Evolutionary conservation across 2,329 filamentous ascomycete genomes (phyloP).

Genomic region (Phyllosticta citriasiana): DNA sequence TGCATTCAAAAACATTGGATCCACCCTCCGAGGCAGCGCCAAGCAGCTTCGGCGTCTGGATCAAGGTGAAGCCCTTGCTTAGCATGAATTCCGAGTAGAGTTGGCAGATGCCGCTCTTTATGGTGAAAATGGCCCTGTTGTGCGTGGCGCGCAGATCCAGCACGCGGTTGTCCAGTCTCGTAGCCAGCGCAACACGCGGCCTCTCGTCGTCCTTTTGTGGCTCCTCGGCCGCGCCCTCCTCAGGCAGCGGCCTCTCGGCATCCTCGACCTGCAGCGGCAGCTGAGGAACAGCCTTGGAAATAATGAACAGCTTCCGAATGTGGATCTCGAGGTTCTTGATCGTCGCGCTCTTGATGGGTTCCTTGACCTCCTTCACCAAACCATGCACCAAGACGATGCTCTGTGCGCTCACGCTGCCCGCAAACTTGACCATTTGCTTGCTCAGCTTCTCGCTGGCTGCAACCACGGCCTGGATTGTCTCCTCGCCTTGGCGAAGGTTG

Average conservation of each 20-base stretch:
- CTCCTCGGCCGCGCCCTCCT: constrained; percentile 36
- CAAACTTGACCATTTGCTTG: constrained; percentile 95
- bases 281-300: constrained; percentile 53
- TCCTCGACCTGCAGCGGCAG: constrained; percentile 51
- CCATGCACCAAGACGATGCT: constrained; percentile 76
- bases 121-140: constrained; percentile 76
- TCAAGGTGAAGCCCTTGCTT: constrained; percentile 64
- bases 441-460: constrained; percentile 51
- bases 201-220: constrained; percentile 42
- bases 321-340: constrained; percentile 79
- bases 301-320: constrained; percentile 72
- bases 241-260: constrained; percentile 40
- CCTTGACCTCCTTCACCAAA: constrained; percentile 67
- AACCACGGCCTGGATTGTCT: constrained; percentile 75
- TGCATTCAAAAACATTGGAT: constrained; percentile 79
- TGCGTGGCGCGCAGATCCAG: constrained; percentile 88
- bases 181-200: constrained; percentile 71
- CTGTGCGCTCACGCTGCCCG: constrained; percentile 63
- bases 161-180: constrained; percentile 80
- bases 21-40: constrained; percentile 89
- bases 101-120: constrained; percentile 54
- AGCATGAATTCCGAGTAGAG: constrained; percentile 74
- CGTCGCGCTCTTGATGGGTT: constrained; percentile 79
- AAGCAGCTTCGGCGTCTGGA: constrained; percentile 83
- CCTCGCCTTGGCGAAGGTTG: constrained; percentile 65